Evolutionary conservation across 768 basidiomycete genomes (phyloP).

Genomic region (Boletus sp.): DNA sequence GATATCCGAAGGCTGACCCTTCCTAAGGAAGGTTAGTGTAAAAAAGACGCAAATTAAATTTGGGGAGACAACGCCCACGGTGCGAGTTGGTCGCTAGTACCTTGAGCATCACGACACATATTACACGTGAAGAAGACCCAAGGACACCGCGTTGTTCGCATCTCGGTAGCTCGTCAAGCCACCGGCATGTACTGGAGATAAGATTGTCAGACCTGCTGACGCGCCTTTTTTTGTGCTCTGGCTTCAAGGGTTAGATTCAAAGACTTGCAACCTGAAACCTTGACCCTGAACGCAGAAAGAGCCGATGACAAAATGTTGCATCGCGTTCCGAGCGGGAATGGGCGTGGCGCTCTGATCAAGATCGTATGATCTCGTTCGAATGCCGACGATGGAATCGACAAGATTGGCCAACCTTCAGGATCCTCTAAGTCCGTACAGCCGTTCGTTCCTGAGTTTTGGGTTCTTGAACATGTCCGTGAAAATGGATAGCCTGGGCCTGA

Average conservation of each 20-base stretch:
- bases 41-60: slow-evolving; percentile 28
- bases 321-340: slow-evolving; percentile 1
- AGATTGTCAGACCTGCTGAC: slow-evolving; percentile 22
- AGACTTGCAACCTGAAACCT: slow-evolving; percentile 13
- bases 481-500: slow-evolving; percentile 3
- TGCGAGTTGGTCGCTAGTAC: slow-evolving; percentile 27
- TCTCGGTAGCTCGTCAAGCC: slow-evolving; percentile 21
- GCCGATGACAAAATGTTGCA: slow-evolving; percentile 3
- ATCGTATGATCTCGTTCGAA: slow-evolving; percentile 18
- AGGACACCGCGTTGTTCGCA: slow-evolving; percentile 27
- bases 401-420: slow-evolving; percentile 18
- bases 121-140: slow-evolving; percentile 30
- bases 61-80: slow-evolving; percentile 21
- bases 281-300: slow-evolving; percentile 11
- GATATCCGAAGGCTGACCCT: slow-evolving; percentile 18
- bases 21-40: slow-evolving; percentile 21
- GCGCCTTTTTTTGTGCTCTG: slow-evolving; percentile 2
- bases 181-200: slow-evolving; percentile 12
- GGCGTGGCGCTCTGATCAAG: slow-evolving; percentile 14
- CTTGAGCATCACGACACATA: slow-evolving; percentile 29
- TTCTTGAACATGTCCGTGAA: slow-evolving; percentile 3
- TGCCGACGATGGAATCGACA: slow-evolving; percentile 13
- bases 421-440: slow-evolving; percentile 13
- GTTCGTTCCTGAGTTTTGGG: slow-evolving; percentile 6
- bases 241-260: slow-evolving; percentile 22